Conservation (phyloP, 306 rosid genomes). For the Quercus bicolor region DNA sequence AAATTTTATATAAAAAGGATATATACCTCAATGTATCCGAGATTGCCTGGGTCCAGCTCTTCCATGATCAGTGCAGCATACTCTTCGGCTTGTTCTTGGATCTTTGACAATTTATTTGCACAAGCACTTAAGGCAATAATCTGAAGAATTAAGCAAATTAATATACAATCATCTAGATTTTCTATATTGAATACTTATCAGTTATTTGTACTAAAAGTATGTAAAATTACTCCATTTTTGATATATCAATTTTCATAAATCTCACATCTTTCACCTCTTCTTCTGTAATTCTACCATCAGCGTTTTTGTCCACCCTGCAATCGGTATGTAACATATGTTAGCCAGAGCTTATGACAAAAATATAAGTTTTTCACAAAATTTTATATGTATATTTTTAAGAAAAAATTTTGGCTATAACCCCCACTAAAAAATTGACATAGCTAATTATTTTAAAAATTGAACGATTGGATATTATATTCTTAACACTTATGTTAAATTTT, state of each 20-base stretch:
- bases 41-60: slow-evolving; percentile 75
- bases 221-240: not conserved
- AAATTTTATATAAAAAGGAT: not conserved
- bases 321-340: not conserved
- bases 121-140: slow-evolving; percentile 76
- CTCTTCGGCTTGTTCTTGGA: slow-evolving; percentile 78
- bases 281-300: slow-evolving; percentile 76
- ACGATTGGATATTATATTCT: no score
- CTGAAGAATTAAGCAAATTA: slow-evolving; percentile 31
- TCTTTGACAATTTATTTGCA: slow-evolving; percentile 76
- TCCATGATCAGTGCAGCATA: slow-evolving; percentile 94
- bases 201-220: not conserved
- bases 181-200: not conserved
- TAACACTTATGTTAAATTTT: no score
- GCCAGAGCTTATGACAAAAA: no score
- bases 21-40: slow-evolving; percentile 73
- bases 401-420: no score
- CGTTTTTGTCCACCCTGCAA: slow-evolving; percentile 89
- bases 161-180: not conserved
- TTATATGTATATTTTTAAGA: no score
- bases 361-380: no score
- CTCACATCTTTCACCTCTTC: slow-evolving; percentile 83
- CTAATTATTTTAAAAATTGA: no score
- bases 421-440: no score
- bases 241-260: not conserved